Conservation (phyloP, 192 early-diverging fungal genomes). For the Thamnidium elegans region DNA sequence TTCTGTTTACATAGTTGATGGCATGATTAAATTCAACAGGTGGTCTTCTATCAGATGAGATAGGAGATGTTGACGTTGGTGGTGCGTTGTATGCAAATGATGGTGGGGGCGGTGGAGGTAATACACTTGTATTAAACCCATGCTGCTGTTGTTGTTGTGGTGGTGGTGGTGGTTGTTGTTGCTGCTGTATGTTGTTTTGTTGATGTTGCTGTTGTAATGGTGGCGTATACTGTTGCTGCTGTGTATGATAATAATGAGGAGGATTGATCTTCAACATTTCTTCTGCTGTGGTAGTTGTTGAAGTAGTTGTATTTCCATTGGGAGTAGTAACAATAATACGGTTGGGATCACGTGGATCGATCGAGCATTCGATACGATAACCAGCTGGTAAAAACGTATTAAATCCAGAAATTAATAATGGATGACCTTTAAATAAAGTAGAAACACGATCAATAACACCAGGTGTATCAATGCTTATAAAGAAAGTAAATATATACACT, state of each 20-base stretch:
- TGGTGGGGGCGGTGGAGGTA: neutral
- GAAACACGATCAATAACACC: constrained; percentile 98
- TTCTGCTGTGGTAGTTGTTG: neutral
- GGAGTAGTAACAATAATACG: constrained; percentile 88
- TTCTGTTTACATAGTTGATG: constrained; percentile 99
- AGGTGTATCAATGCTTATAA: constrained; percentile 51
- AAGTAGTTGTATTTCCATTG: constrained; percentile 50
- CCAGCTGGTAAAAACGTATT: constrained; percentile 98
- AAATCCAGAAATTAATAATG: constrained; percentile 89
- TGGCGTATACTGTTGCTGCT: constrained; percentile 3
- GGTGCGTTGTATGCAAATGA: constrained; percentile 50
- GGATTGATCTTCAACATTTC: too few species aligned
- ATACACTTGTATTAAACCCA: too few species aligned
- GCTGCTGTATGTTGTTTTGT: neutral
- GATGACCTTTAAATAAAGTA: constrained; percentile 84
- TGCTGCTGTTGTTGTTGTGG: neutral
- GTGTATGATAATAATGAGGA: neutral
- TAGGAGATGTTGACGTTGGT: constrained; percentile 78
- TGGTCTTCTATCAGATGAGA: constrained; percentile 34
- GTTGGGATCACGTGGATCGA: constrained; percentile 65
- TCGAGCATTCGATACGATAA: constrained; percentile 88
- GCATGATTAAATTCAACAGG: constrained; percentile 97
- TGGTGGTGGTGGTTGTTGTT: neutral
- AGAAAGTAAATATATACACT: neutral
- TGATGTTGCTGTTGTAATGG: neutral